Evolutionary conservation across 2,329 filamentous ascomycete genomes (phyloP).

Genomic region (Onygenales sp.): DNA sequence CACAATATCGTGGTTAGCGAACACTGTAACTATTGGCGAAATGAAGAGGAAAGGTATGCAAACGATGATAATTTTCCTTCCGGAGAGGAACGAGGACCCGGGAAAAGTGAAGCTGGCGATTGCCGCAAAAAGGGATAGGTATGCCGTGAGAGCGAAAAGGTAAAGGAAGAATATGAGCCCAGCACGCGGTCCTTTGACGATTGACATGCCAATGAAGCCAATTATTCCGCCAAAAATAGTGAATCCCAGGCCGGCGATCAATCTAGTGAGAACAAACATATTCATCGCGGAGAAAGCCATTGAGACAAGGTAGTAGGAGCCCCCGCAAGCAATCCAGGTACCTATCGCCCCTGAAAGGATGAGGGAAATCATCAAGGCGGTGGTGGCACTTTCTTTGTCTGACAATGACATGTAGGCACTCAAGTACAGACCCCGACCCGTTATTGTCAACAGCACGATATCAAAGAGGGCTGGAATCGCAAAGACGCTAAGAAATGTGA

Average conservation of each 20-base stretch:
- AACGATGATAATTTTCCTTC: slow-evolving; percentile 45
- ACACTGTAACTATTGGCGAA: slow-evolving; percentile 48
- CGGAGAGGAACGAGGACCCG: slow-evolving; percentile 47
- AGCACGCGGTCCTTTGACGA: slow-evolving; percentile 33
- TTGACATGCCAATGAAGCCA: slow-evolving; percentile 43
- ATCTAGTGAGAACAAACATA: slow-evolving; percentile 45
- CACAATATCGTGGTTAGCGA: slow-evolving; percentile 42
- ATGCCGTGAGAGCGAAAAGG: slow-evolving; percentile 47
- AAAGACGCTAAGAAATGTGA: slow-evolving; percentile 53
- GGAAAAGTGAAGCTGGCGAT: slow-evolving; percentile 46
- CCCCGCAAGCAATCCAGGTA: slow-evolving; percentile 54
- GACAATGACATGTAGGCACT: slow-evolving; percentile 45
- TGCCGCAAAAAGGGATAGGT: slow-evolving; percentile 48
- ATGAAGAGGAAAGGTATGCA: slow-evolving; percentile 49
- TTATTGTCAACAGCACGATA: slow-evolving; percentile 49
- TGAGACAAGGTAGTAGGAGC: slow-evolving; percentile 51
- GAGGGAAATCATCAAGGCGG: slow-evolving; percentile 49
- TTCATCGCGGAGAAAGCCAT: slow-evolving; percentile 48
- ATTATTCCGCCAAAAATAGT: slow-evolving; percentile 44
- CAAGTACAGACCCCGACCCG: slow-evolving; percentile 52
- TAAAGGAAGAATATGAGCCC: slow-evolving; percentile 53
- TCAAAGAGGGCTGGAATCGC: slow-evolving; percentile 54
- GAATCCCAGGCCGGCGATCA: slow-evolving; percentile 43
- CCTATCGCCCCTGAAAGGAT: slow-evolving; percentile 52
- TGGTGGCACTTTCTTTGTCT: slow-evolving; percentile 45